Evolutionary conservation across 2,329 filamentous ascomycete genomes (phyloP).

Genomic region (Fusarium illudens): DNA sequence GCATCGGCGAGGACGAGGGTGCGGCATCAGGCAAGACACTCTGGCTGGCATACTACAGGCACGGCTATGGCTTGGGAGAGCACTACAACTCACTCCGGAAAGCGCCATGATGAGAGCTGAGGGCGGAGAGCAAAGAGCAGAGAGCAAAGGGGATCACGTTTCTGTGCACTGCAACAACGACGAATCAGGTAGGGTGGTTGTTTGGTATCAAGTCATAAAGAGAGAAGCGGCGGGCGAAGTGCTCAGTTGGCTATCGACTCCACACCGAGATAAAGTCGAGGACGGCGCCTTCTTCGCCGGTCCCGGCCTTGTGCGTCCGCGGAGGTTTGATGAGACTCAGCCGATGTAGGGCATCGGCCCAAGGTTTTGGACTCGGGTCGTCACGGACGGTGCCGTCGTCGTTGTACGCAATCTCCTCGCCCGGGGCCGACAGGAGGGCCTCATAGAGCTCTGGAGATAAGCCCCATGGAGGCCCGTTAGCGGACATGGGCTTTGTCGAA

Average conservation of each 20-base stretch:
- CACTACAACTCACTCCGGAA: slow-evolving; percentile 91
- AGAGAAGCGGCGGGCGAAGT: slow-evolving; percentile 9
- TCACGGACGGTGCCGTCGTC: slow-evolving; percentile 55
- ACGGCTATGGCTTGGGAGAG: slow-evolving; percentile 93
- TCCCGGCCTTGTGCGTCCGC: slow-evolving; percentile 59
- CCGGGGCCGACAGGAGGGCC: slow-evolving; percentile 75
- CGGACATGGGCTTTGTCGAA: slow-evolving; percentile 70
- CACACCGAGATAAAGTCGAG: slow-evolving; percentile 65
- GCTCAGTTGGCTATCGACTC: slow-evolving; percentile 46
- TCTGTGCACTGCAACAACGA: slow-evolving; percentile 29
- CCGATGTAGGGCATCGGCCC: slow-evolving; percentile 50
- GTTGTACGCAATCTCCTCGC: slow-evolving; percentile 70
- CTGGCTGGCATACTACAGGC: slow-evolving; percentile 95
- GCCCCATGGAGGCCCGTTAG: slow-evolving; percentile 77
- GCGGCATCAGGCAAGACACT: slow-evolving; percentile 63
- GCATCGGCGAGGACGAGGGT: slow-evolving; percentile 64
- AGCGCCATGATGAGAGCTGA: slow-evolving; percentile 38
- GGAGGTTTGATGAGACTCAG: slow-evolving; percentile 60
- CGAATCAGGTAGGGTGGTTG: slow-evolving; percentile 35
- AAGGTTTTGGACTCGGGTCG: slow-evolving; percentile 51
- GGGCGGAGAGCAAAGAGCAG: slow-evolving; percentile 9
- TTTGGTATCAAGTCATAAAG: slow-evolving; percentile 38
- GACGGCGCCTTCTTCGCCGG: slow-evolving; percentile 54
- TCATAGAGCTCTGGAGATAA: slow-evolving; percentile 74
- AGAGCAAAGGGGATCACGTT: slow-evolving; percentile 30